Evolutionary conservation across 1,139 yeast species (phyloP).

Genomic region (Yamadazyma siamensis): DNA sequence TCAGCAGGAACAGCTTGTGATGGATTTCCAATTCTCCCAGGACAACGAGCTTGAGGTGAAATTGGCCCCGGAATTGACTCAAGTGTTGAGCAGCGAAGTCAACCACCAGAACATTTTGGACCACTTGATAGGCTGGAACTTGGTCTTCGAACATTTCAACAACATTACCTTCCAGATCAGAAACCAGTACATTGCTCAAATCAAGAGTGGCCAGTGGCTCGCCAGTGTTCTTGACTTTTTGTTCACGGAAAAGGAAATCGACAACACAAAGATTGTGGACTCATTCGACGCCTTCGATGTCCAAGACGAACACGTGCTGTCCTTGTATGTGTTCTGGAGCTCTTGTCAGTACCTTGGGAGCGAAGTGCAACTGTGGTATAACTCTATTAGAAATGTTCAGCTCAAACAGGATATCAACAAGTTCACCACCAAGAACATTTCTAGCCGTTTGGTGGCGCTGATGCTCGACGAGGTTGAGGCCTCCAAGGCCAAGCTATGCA

Average conservation of each 20-base stretch:
- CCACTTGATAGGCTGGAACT: conserved; percentile 63
- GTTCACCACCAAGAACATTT: conserved; percentile 58
- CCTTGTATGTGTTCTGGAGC: conserved; percentile 56
- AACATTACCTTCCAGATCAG: conserved; percentile 66
- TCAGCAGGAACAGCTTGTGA: conserved; percentile 54
- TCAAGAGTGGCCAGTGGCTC: conserved; percentile 47
- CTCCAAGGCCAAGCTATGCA: conserved; percentile 31
- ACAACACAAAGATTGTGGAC: conserved; percentile 21
- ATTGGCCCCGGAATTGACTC: conserved; percentile 34
- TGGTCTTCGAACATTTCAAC: conserved; percentile 61
- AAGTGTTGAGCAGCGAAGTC: conserved; percentile 11
- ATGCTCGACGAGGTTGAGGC: conserved; percentile 56
- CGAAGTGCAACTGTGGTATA: conserved; percentile 68
- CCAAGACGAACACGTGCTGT: conserved; percentile 24
- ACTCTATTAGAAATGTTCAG: conserved; percentile 56
- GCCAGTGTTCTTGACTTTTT: conserved; percentile 47
- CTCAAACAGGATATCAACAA: conserved; percentile 56
- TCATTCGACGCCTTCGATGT: conserved; percentile 16
- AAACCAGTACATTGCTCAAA: conserved; percentile 54
- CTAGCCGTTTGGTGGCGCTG: conserved; percentile 59
- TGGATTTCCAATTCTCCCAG: conserved; percentile 56
- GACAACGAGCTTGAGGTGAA: conserved; percentile 21
- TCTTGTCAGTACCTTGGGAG: conserved; percentile 64
- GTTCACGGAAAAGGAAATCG: conserved; percentile 46
- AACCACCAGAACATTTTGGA: not conserved